Evolutionary conservation across 495 filamentous ascomycete genomes (phyloP), one percentile per base, ranked within the genome.

Genomic region (Aspergillus indologenus): DNA sequence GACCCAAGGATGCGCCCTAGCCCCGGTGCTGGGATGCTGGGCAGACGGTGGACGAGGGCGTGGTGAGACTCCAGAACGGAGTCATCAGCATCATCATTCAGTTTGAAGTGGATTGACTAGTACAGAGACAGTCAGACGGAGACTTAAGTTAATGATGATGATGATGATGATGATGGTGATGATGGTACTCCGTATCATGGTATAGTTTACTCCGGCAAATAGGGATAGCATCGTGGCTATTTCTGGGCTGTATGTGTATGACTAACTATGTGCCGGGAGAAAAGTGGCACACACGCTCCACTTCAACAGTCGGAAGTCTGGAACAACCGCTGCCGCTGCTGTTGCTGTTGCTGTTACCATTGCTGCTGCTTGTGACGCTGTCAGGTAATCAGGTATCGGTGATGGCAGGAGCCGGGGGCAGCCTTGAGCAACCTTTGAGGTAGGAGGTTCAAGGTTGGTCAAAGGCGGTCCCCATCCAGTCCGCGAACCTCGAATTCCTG

Each of bases 1-100:
- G 55, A 62, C 34, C 60, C 60, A 62, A 53, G 50, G 60, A 54
- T 62, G 48, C 45, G 29, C 52, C 31, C 53, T 34, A 46, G 54
- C 49, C 44, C 57, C 44, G 14, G 52, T 56, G 22, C 46, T 44
- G 42, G 58, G 45, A 56, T 11, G 45, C 58, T 51, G 29, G 42
- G 44, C 29, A 40, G 52, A 21, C 6, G 12, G 1, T 23, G 20
- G 23, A 48, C 20, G 14, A 26, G 14, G 22, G 26, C 23, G 47
- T 23, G 23, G 23, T 50, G 47, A 50, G 47, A 50, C 23, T 24
- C 9, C 29, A 21, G 54, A 29, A 54, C 22, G 53, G 45, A 44
- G 24, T 34, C 45, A 19, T 15, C 45, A 19, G 17, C 43, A 22
- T 54, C 52, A 52, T 52, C 11, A 54, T 54, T 46, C 40, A 17